Base-by-base conservation (phyloP, 2,329 filamentous ascomycete species). In the Stenocarpella maydis region DNA sequence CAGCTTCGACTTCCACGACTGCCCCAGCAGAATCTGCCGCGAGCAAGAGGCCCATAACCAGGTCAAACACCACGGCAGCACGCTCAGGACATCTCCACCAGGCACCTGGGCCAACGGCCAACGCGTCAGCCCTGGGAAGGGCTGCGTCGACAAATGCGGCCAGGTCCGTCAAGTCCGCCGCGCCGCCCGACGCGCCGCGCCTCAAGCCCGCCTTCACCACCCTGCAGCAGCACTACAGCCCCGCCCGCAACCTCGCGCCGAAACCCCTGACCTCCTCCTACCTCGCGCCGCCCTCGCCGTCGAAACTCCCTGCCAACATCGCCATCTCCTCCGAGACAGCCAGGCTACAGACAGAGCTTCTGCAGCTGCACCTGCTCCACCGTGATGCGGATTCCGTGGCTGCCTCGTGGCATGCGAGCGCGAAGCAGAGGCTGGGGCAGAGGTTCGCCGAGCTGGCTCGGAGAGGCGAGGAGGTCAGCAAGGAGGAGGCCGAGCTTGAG, bases 171-270 rank as follows among this genome's bases (percentile, higher is more conserved):
- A 31, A 69, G 41, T 55, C 75, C 55, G 39, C 73, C 60, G 66
- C 67, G 43, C 72, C 50, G 15, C n/a, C 39, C 61, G 65, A 47
- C 24, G 77, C 76, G 49, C 77, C 80, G 21, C 77, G 80, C n/a
- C 78, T 81, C 31, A 84, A 85, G 10, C 87, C 88, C 0, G 80
- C 84, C 55, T 91, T 91, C 78, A 87, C 83, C 58, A 90, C 86
- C 0, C 84, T 88, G 47, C 89, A 92, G 73, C 89, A 92, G 73
- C 88, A 91, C 79, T 91, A 87, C 80, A 90, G 88, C 34, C 90
- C 90, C 0, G 86, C 87, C 53, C 91, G 91, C 75, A 83, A 82
- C 4, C 80, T 83, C 10, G 84, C 86, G 0, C 87, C 90, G 0
- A 92, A 92, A 71, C 88, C 89, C 6, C 81, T 88, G n/a, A 87